Base-by-base conservation (phyloP, 352 stramenopile genomes). In the Pythium rishiriense region DNA sequence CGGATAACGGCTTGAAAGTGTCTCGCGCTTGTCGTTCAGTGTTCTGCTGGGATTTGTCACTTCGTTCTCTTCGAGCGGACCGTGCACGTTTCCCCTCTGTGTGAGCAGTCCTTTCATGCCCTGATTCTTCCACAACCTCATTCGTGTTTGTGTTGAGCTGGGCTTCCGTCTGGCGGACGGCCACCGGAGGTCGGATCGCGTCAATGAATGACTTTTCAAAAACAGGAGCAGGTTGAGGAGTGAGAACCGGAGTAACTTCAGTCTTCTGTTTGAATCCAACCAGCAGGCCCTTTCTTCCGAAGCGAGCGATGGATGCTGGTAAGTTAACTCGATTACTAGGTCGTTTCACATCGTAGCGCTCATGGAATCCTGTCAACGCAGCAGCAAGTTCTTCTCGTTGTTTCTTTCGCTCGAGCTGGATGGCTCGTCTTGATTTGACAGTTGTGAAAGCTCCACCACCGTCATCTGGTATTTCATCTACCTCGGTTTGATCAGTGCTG, bases 381-480 rank as follows among this genome's bases (percentile, higher is more conserved):
- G 55, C 43, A 4, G 47, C 47, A 14, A 64, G n/a, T 41, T 64
- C 35, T 41, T 71, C 52, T 15, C 66, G 53, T 22, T 59, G 43
- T 19, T 45, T 41, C 45, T 72, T 74, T 35, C 54, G 65, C 22
- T 78, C 73, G 19, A 69, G 46, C 29, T 75, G 26, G 9, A 77
- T 35, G 17, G 64, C 50, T 58, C 71, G 45, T 41, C 71, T 58
- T 9, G 73, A 81, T 10, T 67, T 67, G 33, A 81, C 73, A 35
- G 65, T 79, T 35, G 66, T 64, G 31, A 81, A 81, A 26, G 17
- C 41, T 11, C 22, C 47, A 35, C 15, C 47, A 3, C 37, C 50
- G 49, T 59, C 59, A 33, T 21, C 50, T 15, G 48, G 39, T 35
- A 8, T 31, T 29, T 66, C 39, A 42, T 66, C 45, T 41, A 17